A percentile compares a stretch with the other conserved stretches of the same genome.
These are phyloP conservation scores for Ascobolus immersus DNA, from an alignment of 495 filamentous ascomycete species.

Conservation along the genomic window DNA sequence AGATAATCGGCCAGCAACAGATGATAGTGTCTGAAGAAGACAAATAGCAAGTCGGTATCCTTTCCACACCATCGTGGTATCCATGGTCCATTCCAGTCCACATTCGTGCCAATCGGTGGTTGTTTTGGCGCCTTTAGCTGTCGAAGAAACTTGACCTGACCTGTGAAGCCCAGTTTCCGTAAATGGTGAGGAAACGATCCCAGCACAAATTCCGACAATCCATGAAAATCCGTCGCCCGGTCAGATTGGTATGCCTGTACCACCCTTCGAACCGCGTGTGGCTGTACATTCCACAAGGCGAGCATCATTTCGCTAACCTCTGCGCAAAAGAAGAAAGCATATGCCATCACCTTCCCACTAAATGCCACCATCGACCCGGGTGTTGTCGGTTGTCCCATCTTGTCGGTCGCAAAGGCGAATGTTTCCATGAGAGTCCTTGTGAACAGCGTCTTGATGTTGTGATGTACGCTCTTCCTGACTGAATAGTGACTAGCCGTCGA, in stretches of 20 bases:
- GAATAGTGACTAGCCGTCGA: conserved; percentile 53
- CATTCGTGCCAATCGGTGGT: conserved; percentile 39
- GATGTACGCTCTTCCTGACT: conserved; percentile 60
- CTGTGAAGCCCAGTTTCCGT: conserved; percentile 44
- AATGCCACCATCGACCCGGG: conserved; percentile 80
- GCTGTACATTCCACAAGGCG: conserved; percentile 49
- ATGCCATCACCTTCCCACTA: conserved; percentile 79
- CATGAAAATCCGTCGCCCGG: conserved; percentile 18
- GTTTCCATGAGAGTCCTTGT: conserved; percentile 65
- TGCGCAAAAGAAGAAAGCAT: conserved; percentile 88
- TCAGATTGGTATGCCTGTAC: conserved; percentile 35
- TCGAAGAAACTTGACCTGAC: conserved; percentile 32
- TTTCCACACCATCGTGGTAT: conserved; percentile 61
- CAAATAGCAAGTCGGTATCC: conserved; percentile 80
- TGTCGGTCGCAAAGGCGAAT: conserved; percentile 71
- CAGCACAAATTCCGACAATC: conserved; percentile 33
- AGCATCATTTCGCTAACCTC: conserved; percentile 70
- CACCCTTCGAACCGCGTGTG: conserved; percentile 41
- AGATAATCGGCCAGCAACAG: conserved; percentile 61
- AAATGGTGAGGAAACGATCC: conserved; percentile 47
- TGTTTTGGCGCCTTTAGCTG: conserved; percentile 42
- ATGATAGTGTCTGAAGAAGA: conserved; percentile 81
- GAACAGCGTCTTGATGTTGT: conserved; percentile 84
- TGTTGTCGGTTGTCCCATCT: conserved; percentile 70
- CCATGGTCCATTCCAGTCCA: conserved; percentile 75